Percentiles rank a stretch among this genome's conserved stretches.
phyloP scores from a whole-genome alignment of 352 stramenopile species.

The Thraustochytrium sp. region DNA sequence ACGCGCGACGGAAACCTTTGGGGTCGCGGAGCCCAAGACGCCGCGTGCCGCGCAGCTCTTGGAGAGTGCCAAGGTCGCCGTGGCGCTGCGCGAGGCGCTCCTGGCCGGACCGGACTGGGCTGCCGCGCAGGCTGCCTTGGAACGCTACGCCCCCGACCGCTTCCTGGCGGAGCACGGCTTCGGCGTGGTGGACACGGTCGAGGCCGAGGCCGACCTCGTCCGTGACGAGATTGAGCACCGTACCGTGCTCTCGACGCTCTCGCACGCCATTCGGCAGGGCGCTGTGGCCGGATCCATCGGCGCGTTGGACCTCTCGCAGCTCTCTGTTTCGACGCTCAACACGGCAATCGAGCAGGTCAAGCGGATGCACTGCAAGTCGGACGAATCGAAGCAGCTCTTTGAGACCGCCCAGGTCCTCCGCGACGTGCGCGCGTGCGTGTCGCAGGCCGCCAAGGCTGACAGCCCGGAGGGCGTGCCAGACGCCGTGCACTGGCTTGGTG shows the following conservation, averaged over 20 bases:
- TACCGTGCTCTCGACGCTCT: not conserved
- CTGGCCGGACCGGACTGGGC: constrained; percentile 28
- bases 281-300: constrained; percentile 14
- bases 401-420: not conserved
- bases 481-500: constrained; percentile 9
- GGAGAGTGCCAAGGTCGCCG: not conserved
- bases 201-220: not conserved
- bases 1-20: not conserved
- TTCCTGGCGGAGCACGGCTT: constrained; percentile 7
- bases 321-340: constrained; percentile 13
- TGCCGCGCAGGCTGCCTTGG: not conserved
- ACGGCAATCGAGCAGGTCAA: constrained; percentile 29
- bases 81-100: constrained; percentile 1
- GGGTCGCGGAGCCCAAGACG: not conserved
- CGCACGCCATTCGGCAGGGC: not conserved
- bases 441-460: not conserved
- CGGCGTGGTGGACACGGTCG: not conserved
- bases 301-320: not conserved
- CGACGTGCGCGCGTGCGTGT: constrained; percentile 6
- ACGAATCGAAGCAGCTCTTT: constrained; percentile 33
- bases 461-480: not conserved
- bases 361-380: constrained; percentile 37
- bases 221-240: constrained; percentile 28
- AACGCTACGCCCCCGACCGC: not conserved
- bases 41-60: not conserved